Percentiles rank a stretch among this genome's conserved stretches.
Evolutionary conservation across 225 moss, liverwort and hornwort genomes (phyloP).

Genomic region (Bryum argenteum): DNA sequence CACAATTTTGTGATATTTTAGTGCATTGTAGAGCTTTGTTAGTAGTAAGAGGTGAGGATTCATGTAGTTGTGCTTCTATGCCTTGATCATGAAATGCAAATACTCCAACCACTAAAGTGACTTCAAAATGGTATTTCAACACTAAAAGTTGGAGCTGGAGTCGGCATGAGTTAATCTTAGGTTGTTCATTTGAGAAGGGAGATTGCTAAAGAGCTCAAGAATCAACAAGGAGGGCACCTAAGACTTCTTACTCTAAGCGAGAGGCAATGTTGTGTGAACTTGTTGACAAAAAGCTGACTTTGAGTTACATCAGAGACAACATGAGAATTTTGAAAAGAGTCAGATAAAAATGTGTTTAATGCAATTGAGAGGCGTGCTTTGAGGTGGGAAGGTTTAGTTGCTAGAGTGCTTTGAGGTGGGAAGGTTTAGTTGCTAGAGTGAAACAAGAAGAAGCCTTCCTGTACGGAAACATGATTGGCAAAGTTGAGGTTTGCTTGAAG

Average conservation of each 20-base stretch:
- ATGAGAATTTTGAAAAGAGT: neutral
- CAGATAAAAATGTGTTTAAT: neutral
- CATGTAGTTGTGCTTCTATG: too few relatives aligned
- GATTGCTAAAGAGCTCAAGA: neutral
- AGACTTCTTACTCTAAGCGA: too few relatives aligned
- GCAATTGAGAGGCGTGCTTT: neutral
- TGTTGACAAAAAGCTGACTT: neutral
- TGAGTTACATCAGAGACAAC: rapidly evolving
- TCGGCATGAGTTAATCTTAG: neutral
- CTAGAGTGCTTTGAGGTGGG: too few relatives aligned
- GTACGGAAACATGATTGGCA: too few relatives aligned
- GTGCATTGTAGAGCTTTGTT: too few relatives aligned
- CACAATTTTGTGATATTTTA: too few relatives aligned
- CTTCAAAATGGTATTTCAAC: neutral
- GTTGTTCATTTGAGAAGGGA: neutral
- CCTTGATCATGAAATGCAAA: too few relatives aligned
- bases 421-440: too few relatives aligned
- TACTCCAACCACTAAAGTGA: neutral
- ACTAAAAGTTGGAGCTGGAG: neutral
- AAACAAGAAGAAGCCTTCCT: too few relatives aligned
- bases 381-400: neutral
- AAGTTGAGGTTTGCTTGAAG: neutral
- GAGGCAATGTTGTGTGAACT: too few relatives aligned
- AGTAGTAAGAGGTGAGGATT: too few relatives aligned
- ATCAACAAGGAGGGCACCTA: neutral